phyloP scores from a whole-genome alignment of 75 land plant species.

The Sequoiadendron giganteum region DNA sequence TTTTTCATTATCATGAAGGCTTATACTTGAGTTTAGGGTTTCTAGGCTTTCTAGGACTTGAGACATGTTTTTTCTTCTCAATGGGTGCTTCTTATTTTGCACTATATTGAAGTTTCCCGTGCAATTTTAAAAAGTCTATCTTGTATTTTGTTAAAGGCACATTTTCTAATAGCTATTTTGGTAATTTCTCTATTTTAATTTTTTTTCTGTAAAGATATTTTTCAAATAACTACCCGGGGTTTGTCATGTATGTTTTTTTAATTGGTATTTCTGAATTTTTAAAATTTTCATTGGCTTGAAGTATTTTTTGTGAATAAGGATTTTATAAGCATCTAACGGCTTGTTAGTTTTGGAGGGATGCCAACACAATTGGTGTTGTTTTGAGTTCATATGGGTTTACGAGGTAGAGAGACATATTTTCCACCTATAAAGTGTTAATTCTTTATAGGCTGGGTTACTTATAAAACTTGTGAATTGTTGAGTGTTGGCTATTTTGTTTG shows the following conservation, averaged over 20 bases:
- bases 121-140: no score
- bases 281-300: no score
- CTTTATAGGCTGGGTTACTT: no score
- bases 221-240: neutral
- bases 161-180: no score
- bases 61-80: slow-evolving; percentile 3
- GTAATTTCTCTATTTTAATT: neutral
- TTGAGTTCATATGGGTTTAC: neutral
- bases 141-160: no score
- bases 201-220: no score
- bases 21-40: neutral
- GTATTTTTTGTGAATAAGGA: neutral
- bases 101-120: neutral
- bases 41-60: neutral
- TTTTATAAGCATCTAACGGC: neutral
- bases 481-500: neutral
- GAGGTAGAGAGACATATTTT: no score
- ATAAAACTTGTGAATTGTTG: neutral
- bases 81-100: neutral
- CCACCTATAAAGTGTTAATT: neutral
- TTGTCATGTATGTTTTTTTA: no score
- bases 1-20: no score
- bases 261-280: no score
- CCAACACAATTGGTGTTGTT: neutral
- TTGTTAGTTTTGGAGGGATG: neutral